Evolutionary conservation across 768 basidiomycete genomes (phyloP).

Genomic region (Symmetrospora coprosmae): DNA sequence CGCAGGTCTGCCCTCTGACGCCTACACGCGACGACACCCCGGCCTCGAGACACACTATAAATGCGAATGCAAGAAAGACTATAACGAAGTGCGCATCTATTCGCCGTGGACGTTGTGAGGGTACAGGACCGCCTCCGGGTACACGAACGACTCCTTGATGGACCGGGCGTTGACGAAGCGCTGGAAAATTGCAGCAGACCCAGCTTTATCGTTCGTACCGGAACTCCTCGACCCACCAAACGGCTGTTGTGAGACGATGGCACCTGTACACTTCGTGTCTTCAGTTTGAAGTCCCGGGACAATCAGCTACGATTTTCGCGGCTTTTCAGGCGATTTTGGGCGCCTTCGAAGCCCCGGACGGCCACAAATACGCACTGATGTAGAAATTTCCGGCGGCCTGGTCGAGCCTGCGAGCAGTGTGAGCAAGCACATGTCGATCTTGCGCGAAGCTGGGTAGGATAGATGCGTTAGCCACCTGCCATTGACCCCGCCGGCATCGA

Average conservation of each 20-base stretch:
- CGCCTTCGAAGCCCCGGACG: not conserved
- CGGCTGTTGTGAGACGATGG: constrained; percentile 43
- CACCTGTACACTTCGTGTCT: constrained; percentile 12
- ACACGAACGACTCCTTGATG: constrained; percentile 94
- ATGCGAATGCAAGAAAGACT: too few species aligned
- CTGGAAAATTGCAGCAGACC: constrained; percentile 52
- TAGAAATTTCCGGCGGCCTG: constrained; percentile 75
- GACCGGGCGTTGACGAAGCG: constrained; percentile 70
- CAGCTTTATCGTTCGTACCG: constrained; percentile 97
- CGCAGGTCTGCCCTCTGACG: too few species aligned
- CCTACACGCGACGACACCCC: too few species aligned
- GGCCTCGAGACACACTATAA: too few species aligned
- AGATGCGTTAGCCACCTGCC: too few species aligned
- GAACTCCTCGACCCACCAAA: constrained; percentile 80
- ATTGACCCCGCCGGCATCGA: too few species aligned
- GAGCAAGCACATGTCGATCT: constrained; percentile 10
- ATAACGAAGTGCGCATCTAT: too few species aligned
- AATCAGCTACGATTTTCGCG: constrained; percentile 45
- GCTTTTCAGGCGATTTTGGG: constrained; percentile 43
- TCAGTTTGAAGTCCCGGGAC: not conserved
- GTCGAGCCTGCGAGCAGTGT: constrained; percentile 21
- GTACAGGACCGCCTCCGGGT: constrained; percentile 62
- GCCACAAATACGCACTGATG: constrained; percentile 58
- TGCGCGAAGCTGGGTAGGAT: constrained; percentile 20
- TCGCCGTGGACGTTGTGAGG: constrained; percentile 82